Percentiles rank a stretch among this genome's conserved stretches.
phyloP scores from a whole-genome alignment of 2,329 filamentous ascomycete species.

The Neonectria hederae region DNA sequence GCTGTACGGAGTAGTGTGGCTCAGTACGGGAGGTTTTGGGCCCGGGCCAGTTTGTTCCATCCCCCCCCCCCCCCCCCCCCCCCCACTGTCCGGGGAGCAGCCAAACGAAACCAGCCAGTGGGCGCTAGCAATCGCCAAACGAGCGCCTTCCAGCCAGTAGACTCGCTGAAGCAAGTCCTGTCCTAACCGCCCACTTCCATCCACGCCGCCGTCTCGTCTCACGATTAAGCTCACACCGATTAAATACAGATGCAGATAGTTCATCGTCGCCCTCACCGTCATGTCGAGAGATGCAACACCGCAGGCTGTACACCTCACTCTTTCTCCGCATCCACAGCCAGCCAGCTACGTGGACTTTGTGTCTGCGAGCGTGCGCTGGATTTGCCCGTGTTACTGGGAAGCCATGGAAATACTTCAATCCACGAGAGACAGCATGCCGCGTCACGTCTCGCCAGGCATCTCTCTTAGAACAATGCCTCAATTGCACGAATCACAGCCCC shows the following conservation, averaged over 20 bases:
- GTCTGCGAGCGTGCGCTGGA: neutral
- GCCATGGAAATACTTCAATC: neutral
- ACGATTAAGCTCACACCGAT: neutral
- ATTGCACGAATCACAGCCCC: slow-evolving; percentile 20
- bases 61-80: too few species aligned
- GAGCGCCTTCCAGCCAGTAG: slow-evolving; percentile 31
- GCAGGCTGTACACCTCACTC: neutral
- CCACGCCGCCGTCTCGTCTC: neutral
- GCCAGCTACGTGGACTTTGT: slow-evolving; percentile 18
- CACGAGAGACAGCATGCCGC: slow-evolving; percentile 13
- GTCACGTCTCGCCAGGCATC: slow-evolving; percentile 17
- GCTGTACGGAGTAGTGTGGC: too few species aligned
- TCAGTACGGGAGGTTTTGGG: too few species aligned
- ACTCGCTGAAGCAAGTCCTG: slow-evolving; percentile 29
- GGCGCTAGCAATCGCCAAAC: slow-evolving; percentile 37
- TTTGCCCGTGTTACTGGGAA: slow-evolving; percentile 10
- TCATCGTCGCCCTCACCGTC: neutral
- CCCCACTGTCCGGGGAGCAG: neutral
- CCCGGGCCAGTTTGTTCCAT: too few species aligned
- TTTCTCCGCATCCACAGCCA: neutral
- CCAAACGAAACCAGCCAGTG: slow-evolving; percentile 11
- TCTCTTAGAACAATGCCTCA: slow-evolving; percentile 6
- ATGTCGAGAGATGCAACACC: neutral
- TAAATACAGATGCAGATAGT: neutral
- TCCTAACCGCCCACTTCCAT: slow-evolving; percentile 7